A percentile compares a stretch with the other conserved stretches of the same genome.
phyloP scores from a whole-genome alignment of 768 basidiomycete species.

The Trametes cingulata region DNA sequence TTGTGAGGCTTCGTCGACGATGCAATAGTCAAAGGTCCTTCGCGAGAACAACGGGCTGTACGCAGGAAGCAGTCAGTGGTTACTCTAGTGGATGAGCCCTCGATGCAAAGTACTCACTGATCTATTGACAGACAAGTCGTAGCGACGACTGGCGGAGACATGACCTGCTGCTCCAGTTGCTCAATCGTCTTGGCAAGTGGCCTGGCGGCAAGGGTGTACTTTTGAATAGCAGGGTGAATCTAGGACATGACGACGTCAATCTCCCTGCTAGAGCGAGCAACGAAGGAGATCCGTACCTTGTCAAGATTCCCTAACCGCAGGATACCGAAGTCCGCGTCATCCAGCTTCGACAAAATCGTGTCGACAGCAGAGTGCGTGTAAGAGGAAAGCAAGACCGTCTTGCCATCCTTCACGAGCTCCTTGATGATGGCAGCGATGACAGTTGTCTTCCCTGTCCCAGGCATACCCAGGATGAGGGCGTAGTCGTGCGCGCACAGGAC shows the following conservation, averaged over 20 bases:
- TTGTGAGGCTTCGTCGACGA: conserved; percentile 97
- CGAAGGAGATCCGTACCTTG: conserved; percentile 55
- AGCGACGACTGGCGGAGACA: conserved; percentile 91
- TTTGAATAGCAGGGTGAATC: conserved; percentile 82
- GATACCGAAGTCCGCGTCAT: conserved; percentile 65
- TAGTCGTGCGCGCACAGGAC: conserved; percentile 85
- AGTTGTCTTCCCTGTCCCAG: conserved; percentile 97
- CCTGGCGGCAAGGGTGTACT: conserved; percentile 64
- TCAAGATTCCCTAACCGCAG: conserved; percentile 88
- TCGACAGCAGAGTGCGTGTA: conserved; percentile 99
- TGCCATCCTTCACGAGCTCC: conserved; percentile 74
- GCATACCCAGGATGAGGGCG: conserved; percentile 94
- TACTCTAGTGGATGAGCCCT: not conserved
- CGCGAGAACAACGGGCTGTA: conserved; percentile 81
- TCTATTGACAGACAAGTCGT: conserved; percentile 94
- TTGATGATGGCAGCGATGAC: conserved; percentile 88
- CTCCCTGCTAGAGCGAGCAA: not conserved
- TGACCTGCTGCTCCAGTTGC: conserved; percentile 78
- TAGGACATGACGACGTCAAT: conserved; percentile 30
- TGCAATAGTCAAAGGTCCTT: conserved; percentile 92
- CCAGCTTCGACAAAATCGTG: conserved; percentile 87
- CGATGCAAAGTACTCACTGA: conserved; percentile 60
- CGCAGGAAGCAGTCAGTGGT: not conserved
- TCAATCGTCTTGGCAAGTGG: conserved; percentile 66
- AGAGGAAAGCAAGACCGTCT: conserved; percentile 85